Evolutionary conservation across 371 early-diverging fungal genomes (phyloP), one percentile per base, ranked within the genome.

Genomic region (Mucor piriformis): DNA sequence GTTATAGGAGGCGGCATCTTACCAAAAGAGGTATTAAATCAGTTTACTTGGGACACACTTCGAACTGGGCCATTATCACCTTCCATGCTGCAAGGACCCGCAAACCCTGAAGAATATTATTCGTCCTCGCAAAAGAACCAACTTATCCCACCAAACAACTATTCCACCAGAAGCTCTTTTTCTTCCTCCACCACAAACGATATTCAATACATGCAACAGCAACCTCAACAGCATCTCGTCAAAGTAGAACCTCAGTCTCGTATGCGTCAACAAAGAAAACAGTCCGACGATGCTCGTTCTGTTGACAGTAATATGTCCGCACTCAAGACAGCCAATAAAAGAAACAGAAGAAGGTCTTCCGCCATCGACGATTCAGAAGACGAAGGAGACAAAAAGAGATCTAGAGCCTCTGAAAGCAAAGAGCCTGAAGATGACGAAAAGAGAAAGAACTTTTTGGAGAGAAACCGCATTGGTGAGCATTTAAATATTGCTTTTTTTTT

Each of bases 371-470:
- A 60, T 23, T 54, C 60, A 16, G 34, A 37, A 43, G 54, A 54
- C 29, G 59, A 47, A 35, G 63, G 35, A 32, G 53, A 57, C 8
- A 42, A 27, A 16, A 55, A 34, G 20, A 55, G 61, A 57, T 66
- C 24, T 32, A 57, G 47, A 57, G 32, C 38, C 50, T 51, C 70
- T 69, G 63, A 44, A 5, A 54, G 55, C 32, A 57, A 47, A 29
- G 53, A 40, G 69, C 54, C 54, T 16, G 46, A 61, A 43, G 85
- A 81, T n/a, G 88, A 87, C 29, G 89, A 89, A 47, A 91, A 88
- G 59, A 79, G 92, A 54, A 76, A 77, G 56, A 91, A 87, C 72
- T 92, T 93, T 73, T 75, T 93, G 68, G 94, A 93, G 69, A 83
- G 94, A 59, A 93, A 93, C 70, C 82, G 94, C 54, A 83, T 86